Conservation (phyloP, 768 basidiomycete species). For the Lanmaoa pseudosensibilis region DNA sequence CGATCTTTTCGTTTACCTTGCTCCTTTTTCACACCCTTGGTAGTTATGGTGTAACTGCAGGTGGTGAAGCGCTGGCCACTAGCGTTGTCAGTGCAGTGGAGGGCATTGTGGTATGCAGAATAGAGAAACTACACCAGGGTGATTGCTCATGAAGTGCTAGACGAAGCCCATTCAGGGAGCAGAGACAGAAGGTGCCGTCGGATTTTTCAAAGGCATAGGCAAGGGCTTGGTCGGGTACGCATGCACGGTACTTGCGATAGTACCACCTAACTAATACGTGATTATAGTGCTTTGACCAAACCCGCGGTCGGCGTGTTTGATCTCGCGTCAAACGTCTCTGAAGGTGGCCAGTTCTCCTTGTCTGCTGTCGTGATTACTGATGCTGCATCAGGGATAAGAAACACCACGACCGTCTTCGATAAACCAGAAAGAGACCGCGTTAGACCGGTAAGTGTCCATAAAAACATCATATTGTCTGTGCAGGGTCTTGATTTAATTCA, state of each 20-base stretch:
- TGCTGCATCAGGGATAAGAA: slow-evolving; percentile 75
- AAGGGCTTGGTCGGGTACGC: slow-evolving; percentile 90
- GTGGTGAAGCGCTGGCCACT: slow-evolving; percentile 90
- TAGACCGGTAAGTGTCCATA: slow-evolving; percentile 55
- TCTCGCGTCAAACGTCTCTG: slow-evolving; percentile 90
- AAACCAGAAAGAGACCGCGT: slow-evolving; percentile 85
- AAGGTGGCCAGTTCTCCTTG: slow-evolving; percentile 51
- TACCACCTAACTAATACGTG: not conserved
- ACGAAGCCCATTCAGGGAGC: slow-evolving; percentile 98
- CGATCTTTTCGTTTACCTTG: not conserved
- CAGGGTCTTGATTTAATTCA: slow-evolving; percentile 1
- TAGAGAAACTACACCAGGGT: slow-evolving; percentile 3
- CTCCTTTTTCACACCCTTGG: not conserved
- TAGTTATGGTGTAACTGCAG: slow-evolving; percentile 94
- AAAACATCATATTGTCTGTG: not conserved
- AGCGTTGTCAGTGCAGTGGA: slow-evolving; percentile 96
- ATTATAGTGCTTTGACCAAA: slow-evolving; percentile 82
- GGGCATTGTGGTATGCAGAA: slow-evolving; percentile 74
- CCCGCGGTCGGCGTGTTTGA: slow-evolving; percentile 97
- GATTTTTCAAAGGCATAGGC: slow-evolving; percentile 98
- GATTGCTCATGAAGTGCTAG: slow-evolving; percentile 40
- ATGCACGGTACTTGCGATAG: not conserved
- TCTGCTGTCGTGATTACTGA: slow-evolving; percentile 8
- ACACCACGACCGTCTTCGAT: slow-evolving; percentile 98
- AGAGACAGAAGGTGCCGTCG: slow-evolving; percentile 88